Base-by-base conservation (phyloP, 805 yeast genomes). In the Saccharomycopsis vini region DNA sequence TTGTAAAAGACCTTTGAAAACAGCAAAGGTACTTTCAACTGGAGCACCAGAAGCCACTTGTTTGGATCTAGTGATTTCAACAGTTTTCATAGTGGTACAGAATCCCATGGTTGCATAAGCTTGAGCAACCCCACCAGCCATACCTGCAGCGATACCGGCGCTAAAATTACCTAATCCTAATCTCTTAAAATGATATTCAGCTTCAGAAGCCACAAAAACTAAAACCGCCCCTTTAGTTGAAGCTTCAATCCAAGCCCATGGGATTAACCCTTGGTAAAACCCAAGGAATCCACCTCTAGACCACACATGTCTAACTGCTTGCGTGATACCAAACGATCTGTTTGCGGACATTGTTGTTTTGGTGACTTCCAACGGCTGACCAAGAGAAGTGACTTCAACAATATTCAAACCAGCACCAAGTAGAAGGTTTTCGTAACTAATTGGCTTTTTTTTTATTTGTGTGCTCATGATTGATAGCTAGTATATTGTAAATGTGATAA, bases 201-300 rank as follows among this genome's bases (percentile, higher is more conserved):
- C 84, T 61, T 92, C 97, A 37, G 94, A 79, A 37, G 95, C 81
- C 28, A 88, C 96, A 56, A 92, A 92, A 54, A 92, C 71, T 45
- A 92, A 70, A 5, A 89, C 95, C 4, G 97, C 97, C 62, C 98
- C 98, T 63, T 92, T 92, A 30, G 98, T 92, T n/a, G 95, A 84
- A 7, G 96, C 98, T 65, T 90, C 98, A 54, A 92, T 84, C 97
- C 97, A 89, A 5, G 97, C 98, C 98, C 98, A 92, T 38, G 98
- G 98, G 52, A 90, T 89, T 60, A 92, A 72, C 26, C 98, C 98
- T 64, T 92, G 98, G 66, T 89, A 92, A 67, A 89, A 92, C 0
- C 97, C 98, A 23, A 75, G 60, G 15, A 81, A 56, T 42, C 98
- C 98, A 52, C 98, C 98, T 57, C 98, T 78, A 13, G 92, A 73